phyloP scores from a whole-genome alignment of 1,139 yeast species.

The Saccharomyces hybrid region DNA sequence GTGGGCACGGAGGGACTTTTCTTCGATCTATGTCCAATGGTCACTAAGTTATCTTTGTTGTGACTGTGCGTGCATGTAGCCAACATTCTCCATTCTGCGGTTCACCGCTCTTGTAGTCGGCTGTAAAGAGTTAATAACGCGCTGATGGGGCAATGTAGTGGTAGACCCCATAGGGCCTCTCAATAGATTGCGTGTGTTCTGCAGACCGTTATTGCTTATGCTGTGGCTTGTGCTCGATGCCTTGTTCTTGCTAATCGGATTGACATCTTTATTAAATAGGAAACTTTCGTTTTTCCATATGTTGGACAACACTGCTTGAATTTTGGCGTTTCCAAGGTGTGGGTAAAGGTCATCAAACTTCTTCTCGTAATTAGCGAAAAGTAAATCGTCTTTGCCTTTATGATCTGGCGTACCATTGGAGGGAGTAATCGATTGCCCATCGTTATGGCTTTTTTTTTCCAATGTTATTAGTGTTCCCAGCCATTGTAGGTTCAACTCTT shows the following conservation, averaged over 20 bases:
- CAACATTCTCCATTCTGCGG: slow-evolving; percentile 33
- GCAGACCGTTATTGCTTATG: slow-evolving; percentile 7
- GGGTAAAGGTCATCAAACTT: slow-evolving; percentile 20
- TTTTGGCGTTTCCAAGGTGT: slow-evolving; percentile 16
- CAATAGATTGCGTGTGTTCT: slow-evolving; percentile 11
- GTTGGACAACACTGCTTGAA: slow-evolving; percentile 21
- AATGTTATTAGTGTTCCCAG: slow-evolving; percentile 11
- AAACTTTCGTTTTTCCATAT: slow-evolving; percentile 29
- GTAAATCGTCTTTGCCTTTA: slow-evolving; percentile 1
- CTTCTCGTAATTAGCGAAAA: slow-evolving; percentile 5
- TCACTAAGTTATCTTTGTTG: background rate
- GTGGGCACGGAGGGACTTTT: too few species aligned
- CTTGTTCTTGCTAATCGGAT: slow-evolving; percentile 18
- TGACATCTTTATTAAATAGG: slow-evolving; percentile 22
- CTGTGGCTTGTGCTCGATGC: slow-evolving; percentile 7
- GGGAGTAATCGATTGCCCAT: slow-evolving; percentile 1
- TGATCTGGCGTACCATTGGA: slow-evolving; percentile 4
- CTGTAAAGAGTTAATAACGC: slow-evolving; percentile 26
- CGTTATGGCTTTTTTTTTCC: slow-evolving; percentile 2
- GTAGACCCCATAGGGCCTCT: slow-evolving; percentile 17
- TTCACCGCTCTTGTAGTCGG: slow-evolving; percentile 32
- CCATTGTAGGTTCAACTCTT: slow-evolving; percentile 32
- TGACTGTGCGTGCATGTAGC: background rate
- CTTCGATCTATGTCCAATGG: background rate
- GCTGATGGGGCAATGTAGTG: slow-evolving; percentile 21